Evolutionary conservation across 371 early-diverging fungal genomes (phyloP), one percentile per base, ranked within the genome.

Genomic region (Mortierella sp.): DNA sequence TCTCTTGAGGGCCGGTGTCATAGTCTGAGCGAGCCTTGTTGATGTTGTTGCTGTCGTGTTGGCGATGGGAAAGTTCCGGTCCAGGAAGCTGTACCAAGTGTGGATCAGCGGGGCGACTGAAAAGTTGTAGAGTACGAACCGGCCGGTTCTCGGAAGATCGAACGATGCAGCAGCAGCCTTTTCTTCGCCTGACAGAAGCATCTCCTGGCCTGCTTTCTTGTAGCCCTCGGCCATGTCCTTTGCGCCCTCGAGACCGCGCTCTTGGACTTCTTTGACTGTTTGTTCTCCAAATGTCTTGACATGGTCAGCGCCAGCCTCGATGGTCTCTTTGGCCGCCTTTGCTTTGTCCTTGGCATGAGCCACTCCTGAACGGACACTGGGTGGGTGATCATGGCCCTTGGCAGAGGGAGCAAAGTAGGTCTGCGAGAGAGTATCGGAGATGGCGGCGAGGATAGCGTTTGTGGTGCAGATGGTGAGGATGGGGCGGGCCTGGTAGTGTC

Each of bases 361-460:
- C 24, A 27, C 13, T 48, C 55, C 23, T 55, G 56, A 49, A 48
- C 26, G 8, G 41, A 42, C n/a, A 31, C n/a, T 59, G 26, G 5
- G 12, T 1, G 56, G 49, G 10, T 4, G 49, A 48, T 48, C 14
- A 7, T 28, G 51, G 51, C 30, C 3, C 23, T 23, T 18, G 0
- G 45, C 4, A 16, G 64, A 12, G 8, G 76, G 67, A 5, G 83
- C 59, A 23, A 89, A 84, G 21, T 58, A 76, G 2, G 79, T 71
- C 64, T 94, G 94, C 0, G 93, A 92, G 16, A 91, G 62, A 9
- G 86, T 64, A 67, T 94, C 93, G 41, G 91, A 88, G 2, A 90
- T 66, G 6, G 84, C 88, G 18, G 91, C 92, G 9, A 94, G 81
- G 10, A 83, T 62, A 5, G 88, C 90, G 74, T 93, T 94, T 30